Evolutionary conservation across 305 asterid genomes (phyloP).

Genomic region (Withania somnifera): DNA sequence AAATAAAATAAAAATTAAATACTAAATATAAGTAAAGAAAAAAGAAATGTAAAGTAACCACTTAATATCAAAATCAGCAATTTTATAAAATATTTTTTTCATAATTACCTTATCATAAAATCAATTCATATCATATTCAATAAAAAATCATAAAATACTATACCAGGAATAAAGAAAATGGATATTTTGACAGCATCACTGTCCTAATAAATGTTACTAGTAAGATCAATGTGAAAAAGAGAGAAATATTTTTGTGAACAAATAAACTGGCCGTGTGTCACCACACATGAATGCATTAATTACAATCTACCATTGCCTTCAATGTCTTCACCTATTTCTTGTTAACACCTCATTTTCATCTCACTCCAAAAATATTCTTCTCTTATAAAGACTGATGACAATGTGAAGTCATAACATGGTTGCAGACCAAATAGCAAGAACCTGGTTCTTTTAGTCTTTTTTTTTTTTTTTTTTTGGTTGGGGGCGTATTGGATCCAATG

Average conservation of each 20-base stretch:
- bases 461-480: constrained; percentile 10
- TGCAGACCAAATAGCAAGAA: constrained; percentile 1
- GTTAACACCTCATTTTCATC: no score
- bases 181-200: not conserved
- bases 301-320: constrained; percentile 8
- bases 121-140: no score
- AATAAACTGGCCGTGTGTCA: constrained; percentile 21
- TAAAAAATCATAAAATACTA: no score
- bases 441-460: not conserved
- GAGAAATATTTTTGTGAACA: not conserved
- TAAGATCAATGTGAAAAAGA: not conserved
- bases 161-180: no score
- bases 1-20: no score
- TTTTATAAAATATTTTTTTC: no score
- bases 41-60: no score
- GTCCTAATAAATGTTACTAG: not conserved
- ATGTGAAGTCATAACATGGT: not conserved
- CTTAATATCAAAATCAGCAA: no score
- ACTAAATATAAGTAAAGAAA: no score
- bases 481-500: constrained; percentile 10
- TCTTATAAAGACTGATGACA: not conserved
- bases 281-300: constrained; percentile 16
- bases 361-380: no score
- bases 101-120: no score
- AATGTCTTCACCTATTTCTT: constrained; percentile 20